A percentile compares a stretch with the other conserved stretches of the same genome.
These are phyloP conservation scores for Fusarium falciforme DNA, from an alignment of 2,329 filamentous ascomycete species.

Conservation along the genomic window DNA sequence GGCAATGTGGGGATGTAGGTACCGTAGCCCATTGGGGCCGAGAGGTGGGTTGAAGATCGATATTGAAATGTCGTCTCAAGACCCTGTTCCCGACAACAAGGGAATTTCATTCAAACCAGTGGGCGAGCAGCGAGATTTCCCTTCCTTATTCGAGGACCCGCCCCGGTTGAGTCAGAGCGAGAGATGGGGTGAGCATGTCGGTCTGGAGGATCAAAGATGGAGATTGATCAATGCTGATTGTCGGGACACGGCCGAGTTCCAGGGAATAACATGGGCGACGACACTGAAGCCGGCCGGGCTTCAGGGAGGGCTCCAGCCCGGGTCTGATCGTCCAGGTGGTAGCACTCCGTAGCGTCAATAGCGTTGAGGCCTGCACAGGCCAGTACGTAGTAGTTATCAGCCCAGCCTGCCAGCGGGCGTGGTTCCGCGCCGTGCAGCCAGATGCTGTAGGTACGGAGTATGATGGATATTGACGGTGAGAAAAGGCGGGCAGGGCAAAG, in stretches of 20 bases:
- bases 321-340: slow-evolving; percentile 26
- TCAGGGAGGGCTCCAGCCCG: slow-evolving; percentile 10
- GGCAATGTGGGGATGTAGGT: slow-evolving; percentile 28
- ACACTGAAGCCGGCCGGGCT: slow-evolving; percentile 3
- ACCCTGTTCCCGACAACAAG: slow-evolving; percentile 27
- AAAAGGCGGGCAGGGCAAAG: neutral
- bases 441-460: neutral
- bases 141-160: slow-evolving; percentile 18
- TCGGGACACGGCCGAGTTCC: slow-evolving; percentile 11
- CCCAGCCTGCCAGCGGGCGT: slow-evolving; percentile 24
- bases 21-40: slow-evolving; percentile 29
- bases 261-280: slow-evolving; percentile 5
- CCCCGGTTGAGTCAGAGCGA: slow-evolving; percentile 33
- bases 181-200: slow-evolving; percentile 22
- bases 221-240: slow-evolving; percentile 3
- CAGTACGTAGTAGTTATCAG: slow-evolving; percentile 2
- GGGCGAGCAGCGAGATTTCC: slow-evolving; percentile 33
- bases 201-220: neutral
- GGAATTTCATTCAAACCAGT: slow-evolving; percentile 17
- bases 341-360: slow-evolving; percentile 17
- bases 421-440: slow-evolving; percentile 24
- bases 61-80: slow-evolving; percentile 37
- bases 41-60: slow-evolving; percentile 37
- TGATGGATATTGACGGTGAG: neutral
- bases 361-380: slow-evolving; percentile 21